phyloP scores from a whole-genome alignment of 2,329 filamentous ascomycete species.

The Botrytis fabae region DNA sequence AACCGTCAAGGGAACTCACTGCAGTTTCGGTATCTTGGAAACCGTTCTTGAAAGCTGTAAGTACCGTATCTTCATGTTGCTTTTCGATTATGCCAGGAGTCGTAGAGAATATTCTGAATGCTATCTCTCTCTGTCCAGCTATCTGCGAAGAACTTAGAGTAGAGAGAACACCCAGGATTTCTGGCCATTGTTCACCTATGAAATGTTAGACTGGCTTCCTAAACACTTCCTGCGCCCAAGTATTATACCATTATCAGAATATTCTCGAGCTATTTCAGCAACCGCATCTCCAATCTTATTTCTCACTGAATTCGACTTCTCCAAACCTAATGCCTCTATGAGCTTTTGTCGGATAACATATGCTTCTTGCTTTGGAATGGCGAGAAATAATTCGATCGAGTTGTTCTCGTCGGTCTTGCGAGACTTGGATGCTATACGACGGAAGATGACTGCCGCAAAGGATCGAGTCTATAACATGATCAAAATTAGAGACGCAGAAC shows the following conservation, averaged over 20 bases:
- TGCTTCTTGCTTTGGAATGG: conserved; percentile 71
- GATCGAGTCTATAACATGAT: conserved; percentile 68
- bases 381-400: conserved; percentile 81
- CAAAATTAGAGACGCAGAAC: neutral
- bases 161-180: conserved; percentile 83
- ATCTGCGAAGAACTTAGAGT: conserved; percentile 86
- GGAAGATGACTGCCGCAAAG: conserved; percentile 91
- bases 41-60: conserved; percentile 83
- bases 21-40: conserved; percentile 85
- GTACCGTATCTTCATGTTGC: conserved; percentile 89
- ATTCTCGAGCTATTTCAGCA: conserved; percentile 91
- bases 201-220: conserved; percentile 25
- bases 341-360: conserved; percentile 80
- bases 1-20: conserved; percentile 50
- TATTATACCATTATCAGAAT: conserved; percentile 80
- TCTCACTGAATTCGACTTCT: conserved; percentile 72
- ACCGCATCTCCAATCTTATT: conserved; percentile 99
- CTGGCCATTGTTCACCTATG: conserved; percentile 81
- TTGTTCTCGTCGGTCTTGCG: conserved; percentile 73
- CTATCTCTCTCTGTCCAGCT: conserved; percentile 81
- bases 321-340: conserved; percentile 71
- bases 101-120: conserved; percentile 92
- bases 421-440: conserved; percentile 86
- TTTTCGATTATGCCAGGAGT: conserved; percentile 95
- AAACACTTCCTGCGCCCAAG: neutral